phyloP scores from a whole-genome alignment of 352 stramenopile genomes.

The Pythium myriotylum region DNA sequence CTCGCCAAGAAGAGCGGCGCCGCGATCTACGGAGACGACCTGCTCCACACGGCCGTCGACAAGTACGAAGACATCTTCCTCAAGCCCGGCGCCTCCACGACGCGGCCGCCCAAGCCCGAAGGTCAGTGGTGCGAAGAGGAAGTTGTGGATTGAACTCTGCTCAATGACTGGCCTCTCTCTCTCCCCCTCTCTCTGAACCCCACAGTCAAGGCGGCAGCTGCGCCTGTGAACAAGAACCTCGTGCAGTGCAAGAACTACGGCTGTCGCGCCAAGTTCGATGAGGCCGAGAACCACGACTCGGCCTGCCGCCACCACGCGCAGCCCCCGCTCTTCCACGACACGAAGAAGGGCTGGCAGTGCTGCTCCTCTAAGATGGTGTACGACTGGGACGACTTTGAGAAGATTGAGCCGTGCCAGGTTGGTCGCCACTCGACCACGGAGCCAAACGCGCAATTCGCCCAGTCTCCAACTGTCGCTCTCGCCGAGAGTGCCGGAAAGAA shows the following conservation, averaged over 20 bases:
- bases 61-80: constrained; percentile 90
- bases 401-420: constrained; percentile 76
- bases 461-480: constrained; percentile 78
- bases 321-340: constrained; percentile 89
- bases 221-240: constrained; percentile 38
- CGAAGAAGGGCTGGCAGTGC: constrained; percentile 91
- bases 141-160: background rate
- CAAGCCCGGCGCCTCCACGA: constrained; percentile 41
- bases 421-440: constrained; percentile 71
- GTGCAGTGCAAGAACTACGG: constrained; percentile 89
- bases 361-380: constrained; percentile 92
- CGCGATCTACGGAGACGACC: constrained; percentile 68
- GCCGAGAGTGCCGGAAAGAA: constrained; percentile 40
- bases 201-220: background rate
- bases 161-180: constrained; percentile 20
- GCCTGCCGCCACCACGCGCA: constrained; percentile 79
- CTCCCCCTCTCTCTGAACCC: too few relatives aligned
- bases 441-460: constrained; percentile 73
- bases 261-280: constrained; percentile 80
- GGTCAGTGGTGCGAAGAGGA: background rate
- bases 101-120: constrained; percentile 17
- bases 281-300: constrained; percentile 73
- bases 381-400: constrained; percentile 96
- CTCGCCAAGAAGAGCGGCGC: constrained; percentile 67
- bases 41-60: constrained; percentile 77